Conservation (phyloP, 2,329 filamentous ascomycete species). For the Ophiobolus disseminans region DNA sequence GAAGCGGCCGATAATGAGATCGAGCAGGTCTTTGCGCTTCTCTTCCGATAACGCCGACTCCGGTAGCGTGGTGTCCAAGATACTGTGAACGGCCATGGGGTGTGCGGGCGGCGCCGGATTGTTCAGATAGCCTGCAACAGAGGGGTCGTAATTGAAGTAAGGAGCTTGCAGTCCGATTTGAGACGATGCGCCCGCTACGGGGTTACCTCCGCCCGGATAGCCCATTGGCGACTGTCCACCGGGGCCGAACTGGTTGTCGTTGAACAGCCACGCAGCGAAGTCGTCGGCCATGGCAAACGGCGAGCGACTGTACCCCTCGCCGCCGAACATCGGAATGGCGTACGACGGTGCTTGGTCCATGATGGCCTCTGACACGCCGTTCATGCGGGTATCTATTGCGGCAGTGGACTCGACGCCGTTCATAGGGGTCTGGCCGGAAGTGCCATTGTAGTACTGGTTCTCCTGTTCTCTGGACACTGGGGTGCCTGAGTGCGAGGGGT, state of each 20-base stretch:
- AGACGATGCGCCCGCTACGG: constrained; percentile 49
- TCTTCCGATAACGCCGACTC: constrained; percentile 85
- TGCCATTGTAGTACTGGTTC: constrained; percentile 46
- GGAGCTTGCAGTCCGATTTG: constrained; percentile 56
- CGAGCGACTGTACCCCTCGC: constrained; percentile 82
- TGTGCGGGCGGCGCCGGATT: constrained; percentile 68
- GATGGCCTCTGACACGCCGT: constrained; percentile 47
- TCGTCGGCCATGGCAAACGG: constrained; percentile 89
- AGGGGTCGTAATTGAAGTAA: constrained; percentile 59
- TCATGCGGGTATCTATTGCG: constrained; percentile 42
- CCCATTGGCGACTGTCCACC: constrained; percentile 48
- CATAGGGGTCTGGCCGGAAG: constrained; percentile 45
- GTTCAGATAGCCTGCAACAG: constrained; percentile 57
- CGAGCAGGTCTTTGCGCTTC: constrained; percentile 82
- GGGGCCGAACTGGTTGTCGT: constrained; percentile 63
- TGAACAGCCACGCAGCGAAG: constrained; percentile 85
- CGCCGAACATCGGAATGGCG: constrained; percentile 86
- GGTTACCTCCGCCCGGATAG: constrained; percentile 39
- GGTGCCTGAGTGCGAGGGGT: constrained; percentile 39
- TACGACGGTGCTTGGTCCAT: constrained; percentile 59
- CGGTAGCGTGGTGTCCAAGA: constrained; percentile 79
- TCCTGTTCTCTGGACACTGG: constrained; percentile 47
- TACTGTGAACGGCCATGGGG: constrained; percentile 87
- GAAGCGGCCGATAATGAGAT: constrained; percentile 81
- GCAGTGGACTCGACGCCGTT: constrained; percentile 49